A percentile compares a stretch with the other conserved stretches of the same genome.
phyloP scores from a whole-genome alignment of 179 eudicot species.

The Nepenthes alata region DNA sequence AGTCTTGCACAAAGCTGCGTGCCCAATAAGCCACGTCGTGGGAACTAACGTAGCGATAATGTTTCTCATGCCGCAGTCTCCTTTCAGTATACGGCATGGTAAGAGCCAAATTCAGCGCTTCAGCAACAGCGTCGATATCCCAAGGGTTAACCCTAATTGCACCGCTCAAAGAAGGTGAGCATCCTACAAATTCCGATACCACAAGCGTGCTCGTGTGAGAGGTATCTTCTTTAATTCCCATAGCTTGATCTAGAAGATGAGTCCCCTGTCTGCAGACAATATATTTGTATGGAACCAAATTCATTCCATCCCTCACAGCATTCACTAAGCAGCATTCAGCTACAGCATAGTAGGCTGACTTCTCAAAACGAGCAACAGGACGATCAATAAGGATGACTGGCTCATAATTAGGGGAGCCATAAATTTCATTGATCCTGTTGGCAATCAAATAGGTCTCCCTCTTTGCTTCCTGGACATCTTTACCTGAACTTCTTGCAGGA shows the following conservation, averaged over 20 bases:
- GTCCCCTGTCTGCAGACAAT: conserved; percentile 85
- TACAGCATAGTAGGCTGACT: conserved; percentile 75
- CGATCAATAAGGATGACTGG: conserved; percentile 80
- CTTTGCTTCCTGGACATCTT: conserved; percentile 72
- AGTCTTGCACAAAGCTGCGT: conserved; percentile 65
- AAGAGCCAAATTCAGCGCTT: conserved; percentile 60
- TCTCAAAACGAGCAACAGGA: conserved; percentile 66
- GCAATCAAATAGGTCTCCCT: conserved; percentile 59
- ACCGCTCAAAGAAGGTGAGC: conserved; percentile 85
- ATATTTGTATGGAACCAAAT: conserved; percentile 77
- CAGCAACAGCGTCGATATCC: conserved; percentile 78
- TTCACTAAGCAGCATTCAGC: conserved; percentile 85
- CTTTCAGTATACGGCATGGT: conserved; percentile 51
- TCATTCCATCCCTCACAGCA: conserved; percentile 94
- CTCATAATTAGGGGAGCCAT: conserved; percentile 41
- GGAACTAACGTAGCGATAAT: conserved; percentile 70
- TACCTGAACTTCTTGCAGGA: conserved; percentile 92
- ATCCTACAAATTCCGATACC: conserved; percentile 77
- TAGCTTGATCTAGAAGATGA: conserved; percentile 38
- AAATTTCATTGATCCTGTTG: conserved; percentile 45
- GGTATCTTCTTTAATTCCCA: conserved; percentile 26
- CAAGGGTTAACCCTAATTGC: conserved; percentile 87
- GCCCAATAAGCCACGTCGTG: conserved; percentile 92
- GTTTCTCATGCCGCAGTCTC: conserved; percentile 78
- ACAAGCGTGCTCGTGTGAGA: conserved; percentile 72